phyloP scores from a whole-genome alignment of 1,284 basidiomycete species.

The Amylostereum areolatum region DNA sequence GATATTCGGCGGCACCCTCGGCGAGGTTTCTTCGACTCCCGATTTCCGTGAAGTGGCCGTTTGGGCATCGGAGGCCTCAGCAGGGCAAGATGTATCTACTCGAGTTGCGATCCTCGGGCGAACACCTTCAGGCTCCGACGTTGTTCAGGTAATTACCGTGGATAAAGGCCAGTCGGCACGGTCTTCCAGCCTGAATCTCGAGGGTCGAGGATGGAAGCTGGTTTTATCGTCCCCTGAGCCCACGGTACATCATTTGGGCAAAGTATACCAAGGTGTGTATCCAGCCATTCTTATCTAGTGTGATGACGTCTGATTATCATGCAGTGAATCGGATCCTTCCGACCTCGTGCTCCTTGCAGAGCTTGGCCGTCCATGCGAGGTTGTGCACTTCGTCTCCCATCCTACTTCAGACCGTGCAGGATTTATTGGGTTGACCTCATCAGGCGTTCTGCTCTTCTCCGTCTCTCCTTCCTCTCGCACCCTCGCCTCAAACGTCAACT shows the following conservation, averaged over 20 bases:
- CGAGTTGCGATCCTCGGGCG: constrained; percentile 8
- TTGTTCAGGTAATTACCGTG: constrained; percentile 6
- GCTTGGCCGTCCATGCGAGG: too few species aligned
- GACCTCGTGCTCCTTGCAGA: too few species aligned
- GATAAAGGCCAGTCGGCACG: too few species aligned
- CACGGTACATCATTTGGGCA: constrained; percentile 8
- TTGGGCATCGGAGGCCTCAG: constrained; percentile 9
- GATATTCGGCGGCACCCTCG: constrained; percentile 38
- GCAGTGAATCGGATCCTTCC: too few species aligned
- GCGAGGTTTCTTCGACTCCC: constrained; percentile 19
- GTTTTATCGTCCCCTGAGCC: constrained; percentile 3
- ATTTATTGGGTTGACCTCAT: too few species aligned
- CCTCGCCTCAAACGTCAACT: constrained; percentile 65
- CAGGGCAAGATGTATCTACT: constrained; percentile 8
- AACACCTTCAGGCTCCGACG: constrained; percentile 3
- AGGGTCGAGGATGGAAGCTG: constrained; percentile 10
- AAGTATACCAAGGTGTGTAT: constrained; percentile 8
- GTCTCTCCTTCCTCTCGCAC: constrained; percentile 4
- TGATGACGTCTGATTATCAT: too few species aligned
- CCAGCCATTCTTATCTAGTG: neutral
- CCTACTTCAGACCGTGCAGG: too few species aligned
- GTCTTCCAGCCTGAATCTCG: neutral
- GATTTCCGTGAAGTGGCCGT: constrained; percentile 32
- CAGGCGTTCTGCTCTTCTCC: too few species aligned
- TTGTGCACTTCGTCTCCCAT: too few species aligned